Evolutionary conservation across 1,284 basidiomycete genomes (phyloP).

Genomic region (Microbotryum silenes-acaulis): DNA sequence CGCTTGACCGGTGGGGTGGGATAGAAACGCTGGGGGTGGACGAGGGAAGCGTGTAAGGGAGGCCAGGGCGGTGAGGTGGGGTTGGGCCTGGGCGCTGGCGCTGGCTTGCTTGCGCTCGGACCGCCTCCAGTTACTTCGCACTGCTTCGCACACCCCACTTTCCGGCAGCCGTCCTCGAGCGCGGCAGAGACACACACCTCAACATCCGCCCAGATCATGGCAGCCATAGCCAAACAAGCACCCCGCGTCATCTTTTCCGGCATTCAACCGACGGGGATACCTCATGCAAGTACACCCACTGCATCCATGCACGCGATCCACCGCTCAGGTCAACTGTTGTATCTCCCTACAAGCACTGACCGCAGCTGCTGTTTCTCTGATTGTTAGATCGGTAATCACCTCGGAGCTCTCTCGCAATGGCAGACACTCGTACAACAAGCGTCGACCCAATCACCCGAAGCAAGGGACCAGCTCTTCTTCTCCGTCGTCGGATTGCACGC

Average conservation of each 20-base stretch:
- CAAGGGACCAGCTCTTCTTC: constrained; percentile 63
- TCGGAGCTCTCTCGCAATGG: constrained; percentile 86
- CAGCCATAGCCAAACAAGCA: neutral
- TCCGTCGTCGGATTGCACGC: constrained; percentile 89
- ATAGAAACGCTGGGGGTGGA: neutral
- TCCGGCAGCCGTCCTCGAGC: too few relatives aligned
- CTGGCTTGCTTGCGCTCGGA: too few relatives aligned
- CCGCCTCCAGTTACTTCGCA: too few relatives aligned
- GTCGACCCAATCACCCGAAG: constrained; percentile 56
- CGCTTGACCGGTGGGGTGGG: neutral
- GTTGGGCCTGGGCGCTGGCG: too few relatives aligned
- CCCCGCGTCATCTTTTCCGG: constrained; percentile 59
- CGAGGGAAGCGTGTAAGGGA: neutral
- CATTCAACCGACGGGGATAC: constrained; percentile 75
- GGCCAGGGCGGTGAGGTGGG: too few relatives aligned
- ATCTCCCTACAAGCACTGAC: neutral
- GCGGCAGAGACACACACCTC: too few relatives aligned
- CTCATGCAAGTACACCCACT: constrained; percentile 53
- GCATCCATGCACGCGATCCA: neutral
- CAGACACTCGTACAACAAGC: constrained; percentile 46
- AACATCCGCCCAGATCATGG: neutral
- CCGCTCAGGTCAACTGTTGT: neutral
- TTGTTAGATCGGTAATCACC: constrained; percentile 77
- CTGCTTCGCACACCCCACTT: neutral
- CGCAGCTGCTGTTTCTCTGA: neutral